Conservation (phyloP, 208 protist genomes). For the Wallacemonas collosoma region DNA sequence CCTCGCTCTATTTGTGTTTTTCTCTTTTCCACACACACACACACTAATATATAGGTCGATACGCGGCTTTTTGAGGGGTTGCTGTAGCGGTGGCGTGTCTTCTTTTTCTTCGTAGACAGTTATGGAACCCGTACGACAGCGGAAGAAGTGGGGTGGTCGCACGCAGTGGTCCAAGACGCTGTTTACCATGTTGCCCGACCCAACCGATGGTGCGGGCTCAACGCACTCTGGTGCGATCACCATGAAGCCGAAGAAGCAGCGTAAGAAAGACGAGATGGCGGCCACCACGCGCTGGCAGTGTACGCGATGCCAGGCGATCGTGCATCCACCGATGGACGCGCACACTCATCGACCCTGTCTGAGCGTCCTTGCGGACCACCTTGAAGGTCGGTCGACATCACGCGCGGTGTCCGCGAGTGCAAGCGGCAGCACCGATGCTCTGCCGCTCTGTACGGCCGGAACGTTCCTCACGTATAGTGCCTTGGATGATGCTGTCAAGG, state of each 20-base stretch:
- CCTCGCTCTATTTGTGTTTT: too few relatives aligned
- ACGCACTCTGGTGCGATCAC: not conserved
- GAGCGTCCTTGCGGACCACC: constrained; percentile 48
- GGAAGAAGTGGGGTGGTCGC: constrained; percentile 11
- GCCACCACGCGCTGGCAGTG: constrained; percentile 43
- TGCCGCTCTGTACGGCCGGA: not conserved
- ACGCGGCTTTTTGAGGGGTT: too few relatives aligned
- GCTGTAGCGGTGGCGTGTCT: too few relatives aligned
- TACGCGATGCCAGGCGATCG: constrained; percentile 28
- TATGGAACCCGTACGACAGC: not conserved
- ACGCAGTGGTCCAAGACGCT: constrained; percentile 49
- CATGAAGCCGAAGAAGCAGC: constrained; percentile 22
- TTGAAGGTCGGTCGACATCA: constrained; percentile 29
- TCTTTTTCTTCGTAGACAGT: too few relatives aligned
- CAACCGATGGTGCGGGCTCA: not conserved
- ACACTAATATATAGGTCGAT: too few relatives aligned
- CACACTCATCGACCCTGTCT: constrained; percentile 36
- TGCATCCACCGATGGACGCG: constrained; percentile 37
- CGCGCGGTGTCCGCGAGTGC: too few relatives aligned
- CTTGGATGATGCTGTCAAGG: not conserved
- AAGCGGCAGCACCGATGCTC: not conserved
- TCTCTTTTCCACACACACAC: too few relatives aligned
- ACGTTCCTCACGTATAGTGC: not conserved
- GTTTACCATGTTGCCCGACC: constrained; percentile 35
- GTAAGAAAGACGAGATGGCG: constrained; percentile 23